Base-by-base conservation (phyloP, 192 early-diverging fungal species). In the Diversispora eburnea region DNA sequence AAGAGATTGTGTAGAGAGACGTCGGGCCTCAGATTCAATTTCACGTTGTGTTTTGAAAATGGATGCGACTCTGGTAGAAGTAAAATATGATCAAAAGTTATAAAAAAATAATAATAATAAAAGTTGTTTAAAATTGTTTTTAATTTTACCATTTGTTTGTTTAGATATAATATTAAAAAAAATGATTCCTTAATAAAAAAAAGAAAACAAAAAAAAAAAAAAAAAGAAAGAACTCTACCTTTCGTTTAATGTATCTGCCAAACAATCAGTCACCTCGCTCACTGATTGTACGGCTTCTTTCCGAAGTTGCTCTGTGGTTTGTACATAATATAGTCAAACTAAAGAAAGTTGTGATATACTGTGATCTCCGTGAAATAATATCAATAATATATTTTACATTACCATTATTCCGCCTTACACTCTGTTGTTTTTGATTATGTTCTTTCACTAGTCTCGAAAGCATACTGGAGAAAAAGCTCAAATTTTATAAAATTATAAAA, bases 1-100 rank as follows among this genome's bases (percentile, higher is more conserved):
- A 1, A 77, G 39, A 3, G 85, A 83, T 45, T 86, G 84, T 5
- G 77, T 56, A 15, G 82, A 81, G 3, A 91, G 73, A 43, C 79
- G 77, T 20, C 83, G 78, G n/a, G 86, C 67, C 62, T 88, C 86
- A 25, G 83, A 76, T 66, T 93, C 91, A 9, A 93, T 77, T 48
- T 88, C 86, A 54, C 87, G 85, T 76, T 93, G 88, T 33, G 82
- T 81, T 54, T 79, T 70, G 68, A 91, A 89, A 39, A 90, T 85
- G 20, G 81, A 75, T 3, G 84, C 78, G n/a, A 88, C 85, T 54
- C 87, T 88, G 49, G 43, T 49, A 43, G 4, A 25, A 19, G 39
- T 48, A 78, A 51, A 9, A 70, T 33, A 6, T 62, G 19, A 60
- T 25, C 47, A 54, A 6, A 58, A 46, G 41, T 45, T 67, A 13